Percentiles rank a stretch among this genome's conserved stretches.
Evolutionary conservation across 106 monocot genomes (phyloP).

Genomic region (Iris macrosiphon): DNA sequence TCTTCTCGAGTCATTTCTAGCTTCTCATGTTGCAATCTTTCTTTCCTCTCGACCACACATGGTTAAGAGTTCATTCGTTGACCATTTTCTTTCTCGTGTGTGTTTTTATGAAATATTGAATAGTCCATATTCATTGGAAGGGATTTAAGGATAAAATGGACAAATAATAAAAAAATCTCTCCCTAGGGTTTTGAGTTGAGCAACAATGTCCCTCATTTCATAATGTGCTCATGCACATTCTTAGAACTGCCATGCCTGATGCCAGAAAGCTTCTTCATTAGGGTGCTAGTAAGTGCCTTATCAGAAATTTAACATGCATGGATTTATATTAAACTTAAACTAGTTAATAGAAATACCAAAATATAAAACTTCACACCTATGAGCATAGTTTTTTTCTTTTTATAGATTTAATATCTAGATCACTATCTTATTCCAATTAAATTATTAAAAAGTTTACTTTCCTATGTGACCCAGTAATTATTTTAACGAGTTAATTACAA

Average conservation of each 20-base stretch:
- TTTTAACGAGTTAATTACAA: no score
- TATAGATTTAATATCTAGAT: no score
- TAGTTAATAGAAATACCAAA: no score
- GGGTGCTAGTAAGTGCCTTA: not conserved
- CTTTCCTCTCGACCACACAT: conserved; percentile 21
- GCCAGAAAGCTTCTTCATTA: conserved; percentile 5
- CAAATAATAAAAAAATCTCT: conserved; percentile 6
- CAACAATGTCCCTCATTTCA: no score
- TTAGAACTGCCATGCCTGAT: not conserved
- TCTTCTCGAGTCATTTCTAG: conserved; percentile 14
- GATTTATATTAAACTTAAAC: no score
- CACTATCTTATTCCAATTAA: no score
- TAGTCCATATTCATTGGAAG: not conserved
- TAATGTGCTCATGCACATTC: conserved; percentile 6
- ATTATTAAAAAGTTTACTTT: no score
- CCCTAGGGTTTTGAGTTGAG: not conserved
- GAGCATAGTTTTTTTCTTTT: no score
- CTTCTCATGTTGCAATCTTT: conserved; percentile 2
- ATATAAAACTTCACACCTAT: no score
- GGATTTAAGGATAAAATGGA: conserved; percentile 12
- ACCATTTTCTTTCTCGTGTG: conserved; percentile 3
- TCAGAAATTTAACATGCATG: no score
- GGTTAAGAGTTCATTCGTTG: conserved; percentile 9
- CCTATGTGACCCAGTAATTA: no score
- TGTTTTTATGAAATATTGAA: conserved; percentile 17